Conservation (phyloP, 1,139 yeast genomes). For the Meyerozyma athensensis region DNA sequence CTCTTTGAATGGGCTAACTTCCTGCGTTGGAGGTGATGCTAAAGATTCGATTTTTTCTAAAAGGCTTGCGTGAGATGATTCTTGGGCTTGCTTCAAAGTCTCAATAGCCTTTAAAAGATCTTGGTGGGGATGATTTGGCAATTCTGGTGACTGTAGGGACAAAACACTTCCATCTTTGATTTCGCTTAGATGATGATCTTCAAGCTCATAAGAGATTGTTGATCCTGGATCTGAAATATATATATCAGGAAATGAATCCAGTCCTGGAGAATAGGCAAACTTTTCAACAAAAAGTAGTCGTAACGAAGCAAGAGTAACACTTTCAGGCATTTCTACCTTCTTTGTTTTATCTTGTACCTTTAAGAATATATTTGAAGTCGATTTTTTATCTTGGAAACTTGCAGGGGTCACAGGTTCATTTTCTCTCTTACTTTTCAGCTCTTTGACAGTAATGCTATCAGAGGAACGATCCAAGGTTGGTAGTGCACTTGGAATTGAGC, state of each 20-base stretch:
- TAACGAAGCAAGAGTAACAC: conserved; percentile 58
- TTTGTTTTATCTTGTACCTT: conserved; percentile 59
- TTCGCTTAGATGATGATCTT: conserved; percentile 59
- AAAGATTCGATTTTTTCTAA: background rate
- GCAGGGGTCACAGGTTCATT: background rate
- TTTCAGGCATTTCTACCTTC: conserved; percentile 48
- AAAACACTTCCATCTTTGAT: conserved; percentile 58
- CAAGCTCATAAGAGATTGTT: conserved; percentile 73
- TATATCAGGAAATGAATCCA: conserved; percentile 71
- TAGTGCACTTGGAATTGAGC: conserved; percentile 11
- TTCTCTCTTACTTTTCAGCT: background rate
- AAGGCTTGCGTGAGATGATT: background rate
- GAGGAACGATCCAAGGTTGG: conserved; percentile 6
- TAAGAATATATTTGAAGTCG: conserved; percentile 38
- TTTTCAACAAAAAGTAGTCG: conserved; percentile 78
- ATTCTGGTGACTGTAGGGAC: conserved; percentile 41
- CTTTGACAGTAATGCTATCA: conserved; percentile 1
- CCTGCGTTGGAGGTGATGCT: background rate
- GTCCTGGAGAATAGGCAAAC: conserved; percentile 78
- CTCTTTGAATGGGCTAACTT: background rate
- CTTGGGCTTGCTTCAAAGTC: conserved; percentile 6
- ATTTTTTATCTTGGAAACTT: no score
- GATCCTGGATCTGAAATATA: conserved; percentile 62
- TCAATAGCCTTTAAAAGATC: conserved; percentile 6
- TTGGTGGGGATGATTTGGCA: conserved; percentile 5